phyloP scores from a whole-genome alignment of 2,329 filamentous ascomycete genomes.

The Macrophomina phaseolina region DNA sequence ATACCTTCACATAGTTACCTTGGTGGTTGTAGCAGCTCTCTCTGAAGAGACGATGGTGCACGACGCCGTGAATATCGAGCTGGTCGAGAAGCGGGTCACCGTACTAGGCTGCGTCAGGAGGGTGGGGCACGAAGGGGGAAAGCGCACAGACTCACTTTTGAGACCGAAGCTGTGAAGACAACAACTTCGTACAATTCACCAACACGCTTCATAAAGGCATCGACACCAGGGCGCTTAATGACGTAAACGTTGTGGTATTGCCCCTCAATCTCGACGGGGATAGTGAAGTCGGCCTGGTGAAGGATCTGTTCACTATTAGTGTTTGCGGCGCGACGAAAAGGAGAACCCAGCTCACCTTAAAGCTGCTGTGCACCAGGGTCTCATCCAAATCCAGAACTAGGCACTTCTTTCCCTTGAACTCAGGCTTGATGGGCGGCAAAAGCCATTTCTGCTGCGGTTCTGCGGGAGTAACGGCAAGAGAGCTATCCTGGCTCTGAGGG shows the following conservation, averaged over 20 bases:
- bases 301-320: conserved; percentile 71
- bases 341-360: conserved; percentile 72
- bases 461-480: conserved; percentile 47
- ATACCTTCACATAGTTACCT: conserved; percentile 93
- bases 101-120: conserved; percentile 64
- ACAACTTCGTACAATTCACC: conserved; percentile 98
- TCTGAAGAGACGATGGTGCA: conserved; percentile 94
- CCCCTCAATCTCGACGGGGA: conserved; percentile 97
- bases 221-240: conserved; percentile 97
- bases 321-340: background rate
- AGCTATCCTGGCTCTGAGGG: conserved; percentile 43
- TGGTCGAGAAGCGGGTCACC: conserved; percentile 95
- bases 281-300: conserved; percentile 98
- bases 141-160: conserved; percentile 69
- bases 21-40: conserved; percentile 99
- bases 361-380: conserved; percentile 96
- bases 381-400: conserved; percentile 95
- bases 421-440: conserved; percentile 79
- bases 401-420: conserved; percentile 88
- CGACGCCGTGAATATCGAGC: conserved; percentile 94
- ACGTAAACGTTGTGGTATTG: conserved; percentile 99
- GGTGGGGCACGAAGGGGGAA: conserved; percentile 26
- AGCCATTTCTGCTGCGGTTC: conserved; percentile 71
- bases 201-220: conserved; percentile 98
- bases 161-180: conserved; percentile 97